phyloP scores from a whole-genome alignment of 106 monocot species.

The Allium sativum region DNA sequence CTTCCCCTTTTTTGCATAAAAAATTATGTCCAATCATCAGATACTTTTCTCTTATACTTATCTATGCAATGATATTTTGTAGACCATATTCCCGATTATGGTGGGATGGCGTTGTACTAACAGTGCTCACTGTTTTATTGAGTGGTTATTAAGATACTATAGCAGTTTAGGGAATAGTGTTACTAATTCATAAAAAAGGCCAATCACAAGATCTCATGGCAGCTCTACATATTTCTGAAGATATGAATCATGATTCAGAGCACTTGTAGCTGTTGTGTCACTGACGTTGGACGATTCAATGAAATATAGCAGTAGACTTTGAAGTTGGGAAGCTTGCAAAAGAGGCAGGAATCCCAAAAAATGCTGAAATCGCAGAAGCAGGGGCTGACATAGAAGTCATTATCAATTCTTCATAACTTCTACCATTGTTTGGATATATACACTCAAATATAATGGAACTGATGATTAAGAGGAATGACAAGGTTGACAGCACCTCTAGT shows the following conservation, averaged over 20 bases:
- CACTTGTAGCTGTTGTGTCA: slow-evolving; percentile 84
- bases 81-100: slow-evolving; percentile 21
- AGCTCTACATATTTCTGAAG: slow-evolving; percentile 93
- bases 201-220: no score
- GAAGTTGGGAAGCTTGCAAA: slow-evolving; percentile 47
- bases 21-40: not conserved
- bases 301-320: slow-evolving; percentile 64
- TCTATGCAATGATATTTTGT: slow-evolving; percentile 6
- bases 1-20: not conserved
- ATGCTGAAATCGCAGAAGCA: slow-evolving; percentile 59
- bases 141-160: no score
- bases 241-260: slow-evolving; percentile 61
- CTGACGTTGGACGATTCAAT: slow-evolving; percentile 67
- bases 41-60: not conserved
- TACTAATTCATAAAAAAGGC: no score
- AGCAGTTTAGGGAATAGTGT: no score
- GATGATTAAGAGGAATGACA: no score
- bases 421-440: not conserved
- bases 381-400: slow-evolving; percentile 63
- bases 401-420: slow-evolving; percentile 16
- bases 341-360: slow-evolving; percentile 39
- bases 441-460: no score
- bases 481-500: not conserved
- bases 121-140: slow-evolving; percentile 21
- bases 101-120: slow-evolving; percentile 23